Percentiles rank a stretch among this genome's conserved stretches.
Conservation (phyloP, 371 early-diverging fungal genomes). For the Vavraia culicis region DNA sequence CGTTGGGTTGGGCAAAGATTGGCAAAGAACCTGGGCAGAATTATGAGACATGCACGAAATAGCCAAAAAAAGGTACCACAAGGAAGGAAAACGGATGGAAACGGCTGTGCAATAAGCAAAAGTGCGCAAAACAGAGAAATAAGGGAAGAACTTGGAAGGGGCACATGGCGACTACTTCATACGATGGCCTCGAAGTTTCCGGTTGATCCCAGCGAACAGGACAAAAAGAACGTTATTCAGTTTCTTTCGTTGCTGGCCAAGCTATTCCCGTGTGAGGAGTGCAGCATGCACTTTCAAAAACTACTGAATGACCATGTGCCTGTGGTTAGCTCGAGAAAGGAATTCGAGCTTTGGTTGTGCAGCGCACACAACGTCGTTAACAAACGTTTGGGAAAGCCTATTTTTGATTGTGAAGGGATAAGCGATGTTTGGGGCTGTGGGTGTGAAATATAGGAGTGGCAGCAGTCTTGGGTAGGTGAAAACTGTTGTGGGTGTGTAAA, state of each 20-base stretch:
- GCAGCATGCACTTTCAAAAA: constrained; percentile 49
- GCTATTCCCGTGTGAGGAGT: constrained; percentile 76
- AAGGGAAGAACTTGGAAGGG: constrained; percentile 61
- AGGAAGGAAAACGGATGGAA: too few relatives aligned
- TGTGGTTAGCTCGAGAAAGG: constrained; percentile 50
- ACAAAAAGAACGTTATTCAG: constrained; percentile 55
- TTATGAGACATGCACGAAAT: too few relatives aligned
- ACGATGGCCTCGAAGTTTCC: constrained; percentile 92
- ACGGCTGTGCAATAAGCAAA: too few relatives aligned
- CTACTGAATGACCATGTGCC: constrained; percentile 62
- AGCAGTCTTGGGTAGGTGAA: too few relatives aligned
- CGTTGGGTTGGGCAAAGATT: too few relatives aligned
- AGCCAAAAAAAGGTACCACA: too few relatives aligned
- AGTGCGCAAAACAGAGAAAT: constrained; percentile 43
- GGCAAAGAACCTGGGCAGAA: too few relatives aligned
- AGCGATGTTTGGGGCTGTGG: constrained; percentile 66
- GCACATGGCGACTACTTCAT: constrained; percentile 88
- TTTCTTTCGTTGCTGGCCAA: constrained; percentile 61
- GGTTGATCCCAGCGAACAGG: constrained; percentile 52
- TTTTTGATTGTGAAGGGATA: constrained; percentile 71
- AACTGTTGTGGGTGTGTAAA: too few relatives aligned
- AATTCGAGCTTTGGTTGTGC: constrained; percentile 68
- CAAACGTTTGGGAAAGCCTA: constrained; percentile 58
- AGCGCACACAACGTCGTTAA: constrained; percentile 85
- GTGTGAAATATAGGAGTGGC: constrained; percentile 12